These are phyloP conservation scores for Populus euphratica DNA, from an alignment of 345 rosid species.

Conservation along the genomic window DNA sequence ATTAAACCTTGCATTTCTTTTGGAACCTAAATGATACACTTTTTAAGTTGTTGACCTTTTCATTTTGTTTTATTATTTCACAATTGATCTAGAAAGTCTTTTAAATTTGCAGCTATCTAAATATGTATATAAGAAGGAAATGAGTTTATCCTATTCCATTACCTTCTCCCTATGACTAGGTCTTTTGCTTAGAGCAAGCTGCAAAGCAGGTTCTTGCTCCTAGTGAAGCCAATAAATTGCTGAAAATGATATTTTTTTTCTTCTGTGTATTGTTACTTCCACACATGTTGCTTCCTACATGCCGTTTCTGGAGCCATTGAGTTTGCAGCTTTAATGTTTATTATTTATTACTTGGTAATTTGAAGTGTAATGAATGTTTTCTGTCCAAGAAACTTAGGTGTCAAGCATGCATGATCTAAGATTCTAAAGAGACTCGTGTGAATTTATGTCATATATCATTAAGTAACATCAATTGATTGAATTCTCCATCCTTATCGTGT, in stretches of 20 bases:
- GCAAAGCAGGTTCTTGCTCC: neutral
- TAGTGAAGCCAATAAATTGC: neutral
- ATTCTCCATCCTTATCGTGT: slow-evolving; percentile 11
- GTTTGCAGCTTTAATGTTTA: slow-evolving; percentile 2
- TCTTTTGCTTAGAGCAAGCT: neutral
- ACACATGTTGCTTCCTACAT: neutral
- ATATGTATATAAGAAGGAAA: too few relatives aligned
- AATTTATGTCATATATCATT: neutral
- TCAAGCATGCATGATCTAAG: neutral
- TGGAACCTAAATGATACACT: neutral
- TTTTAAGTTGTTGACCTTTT: neutral
- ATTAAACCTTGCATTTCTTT: neutral
- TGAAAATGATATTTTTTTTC: neutral
- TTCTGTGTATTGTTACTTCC: neutral
- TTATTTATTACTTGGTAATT: neutral
- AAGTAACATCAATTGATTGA: neutral
- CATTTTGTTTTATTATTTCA: neutral
- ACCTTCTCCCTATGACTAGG: neutral
- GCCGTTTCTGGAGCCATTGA: neutral
- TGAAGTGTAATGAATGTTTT: neutral
- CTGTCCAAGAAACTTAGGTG: neutral
- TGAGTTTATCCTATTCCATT: neutral
- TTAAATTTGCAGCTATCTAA: neutral
- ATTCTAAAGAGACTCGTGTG: neutral
- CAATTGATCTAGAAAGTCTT: neutral